Conservation (phyloP, 352 stramenopile genomes). For the Phytophthora megakarya region DNA sequence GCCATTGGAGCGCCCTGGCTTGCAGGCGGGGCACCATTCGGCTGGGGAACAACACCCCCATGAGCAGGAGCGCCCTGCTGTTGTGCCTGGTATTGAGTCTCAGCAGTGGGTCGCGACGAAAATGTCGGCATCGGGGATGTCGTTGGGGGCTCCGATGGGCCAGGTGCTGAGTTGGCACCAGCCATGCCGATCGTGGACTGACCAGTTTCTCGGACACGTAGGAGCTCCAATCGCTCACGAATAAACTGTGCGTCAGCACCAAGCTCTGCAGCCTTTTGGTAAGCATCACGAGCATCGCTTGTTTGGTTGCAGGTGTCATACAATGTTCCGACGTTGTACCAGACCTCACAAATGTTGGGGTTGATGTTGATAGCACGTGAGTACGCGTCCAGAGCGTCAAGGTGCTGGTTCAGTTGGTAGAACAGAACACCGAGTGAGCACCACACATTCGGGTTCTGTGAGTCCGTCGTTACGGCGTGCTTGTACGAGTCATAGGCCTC, state of each 20-base stretch:
- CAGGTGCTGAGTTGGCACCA: constrained; percentile 77
- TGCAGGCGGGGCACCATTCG: constrained; percentile 35
- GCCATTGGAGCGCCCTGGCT: constrained; percentile 53
- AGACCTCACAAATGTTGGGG: constrained; percentile 91
- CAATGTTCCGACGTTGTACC: constrained; percentile 91
- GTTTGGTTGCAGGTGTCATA: constrained; percentile 93
- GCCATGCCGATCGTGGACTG: constrained; percentile 86
- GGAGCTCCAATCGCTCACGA: constrained; percentile 75
- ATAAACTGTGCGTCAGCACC: constrained; percentile 86
- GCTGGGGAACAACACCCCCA: constrained; percentile 20
- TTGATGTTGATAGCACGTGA: constrained; percentile 92
- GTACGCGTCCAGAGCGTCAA: constrained; percentile 89
- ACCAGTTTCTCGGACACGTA: constrained; percentile 77
- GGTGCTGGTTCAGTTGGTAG: constrained; percentile 90
- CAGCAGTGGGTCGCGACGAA: constrained; percentile 63
- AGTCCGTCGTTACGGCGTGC: constrained; percentile 86
- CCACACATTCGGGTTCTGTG: constrained; percentile 92
- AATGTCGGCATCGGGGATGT: constrained; percentile 89
- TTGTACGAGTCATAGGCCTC: constrained; percentile 92
- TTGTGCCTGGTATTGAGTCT: constrained; percentile 65
- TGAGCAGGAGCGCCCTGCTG: constrained; percentile 36
- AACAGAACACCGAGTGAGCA: constrained; percentile 92
- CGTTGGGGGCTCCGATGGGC: constrained; percentile 79
- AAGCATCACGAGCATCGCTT: constrained; percentile 85
- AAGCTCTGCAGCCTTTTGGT: constrained; percentile 89